A percentile compares a stretch with the other conserved stretches of the same genome.
phyloP scores from a whole-genome alignment of 2,329 filamentous ascomycete genomes.

The Aspergillus pseudonomiae region DNA sequence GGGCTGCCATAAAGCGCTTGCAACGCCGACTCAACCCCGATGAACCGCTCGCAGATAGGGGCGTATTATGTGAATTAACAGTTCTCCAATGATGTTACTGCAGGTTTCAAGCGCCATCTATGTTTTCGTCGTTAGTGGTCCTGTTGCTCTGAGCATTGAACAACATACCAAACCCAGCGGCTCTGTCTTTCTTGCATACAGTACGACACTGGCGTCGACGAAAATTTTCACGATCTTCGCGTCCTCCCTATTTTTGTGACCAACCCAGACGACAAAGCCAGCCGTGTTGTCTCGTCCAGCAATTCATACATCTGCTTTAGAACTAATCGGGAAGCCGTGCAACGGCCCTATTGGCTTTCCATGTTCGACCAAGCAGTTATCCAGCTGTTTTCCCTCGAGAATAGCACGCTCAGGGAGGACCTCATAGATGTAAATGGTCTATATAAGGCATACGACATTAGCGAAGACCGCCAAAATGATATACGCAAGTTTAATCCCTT shows the following conservation, averaged over 20 bases:
- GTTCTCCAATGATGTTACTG: conserved; percentile 34
- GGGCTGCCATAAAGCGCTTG: conserved; percentile 26
- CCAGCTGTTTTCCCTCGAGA: conserved; percentile 44
- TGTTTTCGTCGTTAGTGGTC: neutral
- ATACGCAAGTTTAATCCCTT: neutral
- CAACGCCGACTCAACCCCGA: conserved; percentile 29
- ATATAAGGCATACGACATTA: neutral
- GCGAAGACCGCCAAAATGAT: neutral
- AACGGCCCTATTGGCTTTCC: conserved; percentile 53
- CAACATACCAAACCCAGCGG: conserved; percentile 27
- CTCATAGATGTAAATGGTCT: conserved; percentile 52
- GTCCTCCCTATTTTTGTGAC: conserved; percentile 26
- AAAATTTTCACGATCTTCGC: conserved; percentile 31
- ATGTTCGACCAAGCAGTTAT: conserved; percentile 36
- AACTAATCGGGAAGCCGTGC: conserved; percentile 57
- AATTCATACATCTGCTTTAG: conserved; percentile 39
- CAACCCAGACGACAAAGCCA: conserved; percentile 32
- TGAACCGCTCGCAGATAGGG: conserved; percentile 26
- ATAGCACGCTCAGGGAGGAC: conserved; percentile 51
- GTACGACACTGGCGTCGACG: conserved; percentile 32
- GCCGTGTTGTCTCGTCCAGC: conserved; percentile 28
- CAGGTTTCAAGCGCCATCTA: conserved; percentile 35
- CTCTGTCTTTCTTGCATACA: conserved; percentile 34
- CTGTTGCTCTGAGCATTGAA: neutral
- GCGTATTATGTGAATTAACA: conserved; percentile 27